Evolutionary conservation across 225 moss, liverwort and hornwort genomes (phyloP), one percentile per base, ranked within the genome.

Genomic region (Rhytidiadelphus loreus): DNA sequence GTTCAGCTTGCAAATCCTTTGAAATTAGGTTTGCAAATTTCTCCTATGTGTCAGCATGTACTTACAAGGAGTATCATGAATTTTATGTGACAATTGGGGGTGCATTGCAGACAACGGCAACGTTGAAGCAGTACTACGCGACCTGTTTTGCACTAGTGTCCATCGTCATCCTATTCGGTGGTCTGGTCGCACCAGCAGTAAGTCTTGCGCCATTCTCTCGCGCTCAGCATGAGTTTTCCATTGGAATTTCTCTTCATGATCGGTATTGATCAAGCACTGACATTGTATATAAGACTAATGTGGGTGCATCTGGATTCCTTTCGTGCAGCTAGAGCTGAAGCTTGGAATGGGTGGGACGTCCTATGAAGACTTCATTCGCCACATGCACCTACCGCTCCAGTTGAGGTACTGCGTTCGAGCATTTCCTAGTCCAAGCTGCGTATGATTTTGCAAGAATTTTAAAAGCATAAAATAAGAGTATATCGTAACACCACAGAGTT

Each of bases 291-390:
- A 69, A n/a, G n/a, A n/a, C 59, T 59, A 26, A 58, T 82, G 80
- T 44, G 16, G 81, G 60, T 87, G 61, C 83, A 68, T 80, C 39
- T 83, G 85, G 77, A 53, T 88, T 85, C 59, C 79, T 74, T 85
- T 22, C 83, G 92, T 90, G 69, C 92, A 97, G 97, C 90, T 98
- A 52, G 97, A 98, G 90, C 83, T 98, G 90, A 97, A 95, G 92
- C 93, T 98, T 86, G 98, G 98, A 89, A 91, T 98, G 85, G 98
- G 98, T 46, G 98, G 98, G 55, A 98, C 98, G 72, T 97, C 98
- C 22, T 98, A 98, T 70, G 88, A 92, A 90, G 98, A 98, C 66
- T 98, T 98, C 64, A 98, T 98, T 65, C 95, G 93, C 32, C 90
- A 91, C 53, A 93, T 97, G 96, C 98, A 96, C 86, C 93, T 97